Percentiles rank a stretch among this genome's conserved stretches.
Conservation (phyloP, 2,329 filamentous ascomycete genomes). For the Botryotinia globosa region DNA sequence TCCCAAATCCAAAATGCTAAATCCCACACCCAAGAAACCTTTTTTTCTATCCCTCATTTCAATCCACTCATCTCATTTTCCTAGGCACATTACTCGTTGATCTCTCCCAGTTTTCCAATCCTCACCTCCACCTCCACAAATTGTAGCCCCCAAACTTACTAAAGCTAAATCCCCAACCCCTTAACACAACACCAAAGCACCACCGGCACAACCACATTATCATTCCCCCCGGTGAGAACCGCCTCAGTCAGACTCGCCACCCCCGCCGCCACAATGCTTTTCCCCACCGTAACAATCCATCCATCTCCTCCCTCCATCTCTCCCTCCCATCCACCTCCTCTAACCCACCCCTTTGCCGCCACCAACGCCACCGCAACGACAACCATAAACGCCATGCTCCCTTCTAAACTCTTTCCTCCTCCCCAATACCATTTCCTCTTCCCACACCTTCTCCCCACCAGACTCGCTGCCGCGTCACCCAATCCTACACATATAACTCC, state of each 20-base stretch:
- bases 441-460: slow-evolving; percentile 85
- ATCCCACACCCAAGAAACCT: no score
- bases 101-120: no score
- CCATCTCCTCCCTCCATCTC: slow-evolving; percentile 44
- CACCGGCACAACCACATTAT: slow-evolving; percentile 85
- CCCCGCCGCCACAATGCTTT: slow-evolving; percentile 68
- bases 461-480: slow-evolving; percentile 87
- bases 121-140: no score
- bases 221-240: slow-evolving; percentile 92
- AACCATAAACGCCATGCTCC: slow-evolving; percentile 73
- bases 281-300: slow-evolving; percentile 42
- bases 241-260: slow-evolving; percentile 91
- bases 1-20: no score
- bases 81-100: no score
- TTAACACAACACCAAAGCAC: slow-evolving; percentile 90
- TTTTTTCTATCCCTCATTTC: no score
- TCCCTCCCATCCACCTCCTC: slow-evolving; percentile 78
- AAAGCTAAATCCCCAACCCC: slow-evolving; percentile 47
- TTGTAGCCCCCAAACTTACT: no score
- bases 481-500: slow-evolving; percentile 94
- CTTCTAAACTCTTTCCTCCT: slow-evolving; percentile 92
- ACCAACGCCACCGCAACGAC: slow-evolving; percentile 76
- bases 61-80: no score
- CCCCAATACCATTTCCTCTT: slow-evolving; percentile 93
- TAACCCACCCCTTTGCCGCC: slow-evolving; percentile 69